Evolutionary conservation across 176 grass and related monocot genomes (phyloP), one percentile per base, ranked within the genome.

Genomic region (Bromus sterilis): DNA sequence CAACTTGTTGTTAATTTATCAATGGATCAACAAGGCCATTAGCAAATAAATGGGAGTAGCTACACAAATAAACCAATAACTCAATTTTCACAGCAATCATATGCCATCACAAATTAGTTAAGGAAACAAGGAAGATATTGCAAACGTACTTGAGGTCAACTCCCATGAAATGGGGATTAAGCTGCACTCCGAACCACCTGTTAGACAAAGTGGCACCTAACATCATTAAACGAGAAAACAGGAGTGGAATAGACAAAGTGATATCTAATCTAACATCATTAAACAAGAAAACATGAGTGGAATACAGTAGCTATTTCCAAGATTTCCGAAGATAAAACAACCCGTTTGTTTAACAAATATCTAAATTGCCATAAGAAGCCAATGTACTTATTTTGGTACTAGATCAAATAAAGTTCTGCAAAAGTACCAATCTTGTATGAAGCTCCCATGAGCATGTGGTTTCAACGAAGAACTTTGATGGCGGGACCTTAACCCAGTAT

Each of bases 141-240:
- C 24, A 51, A 15, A 86, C 89, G 68, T 98, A 98, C 96, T 98
- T 98, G 84, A 98, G 96, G 79, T 98, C 96, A 89, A 98, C 26
- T 91, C 93, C 93, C 82, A 98, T 86, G 41, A 95, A 98, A 76
- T 93, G 85, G 75, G 96, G 96, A 95, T 98, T 98, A 77, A 98
- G 93, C 82, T 98, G 96, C 74, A 98, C 90, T 29, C 96, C 96
- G 72, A 95, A 89, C 93, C 96, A 98, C 96, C 96, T 98, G 76
- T 83, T 66, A 62, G 36, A 64, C 58, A 95, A 78, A 91, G 74
- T 78, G 42, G 75, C 0, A 41, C 9, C 24, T 3, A 72, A 71
- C 6, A 62, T 20, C 58, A 71, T 36, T 64, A 49, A 76, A 85
- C 4, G 61, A n/a, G 1, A 78, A 6, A 84, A 37, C 7, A 49